phyloP scores from a whole-genome alignment of 1,284 basidiomycete species.

The Moesziomyces parantarcticus region DNA sequence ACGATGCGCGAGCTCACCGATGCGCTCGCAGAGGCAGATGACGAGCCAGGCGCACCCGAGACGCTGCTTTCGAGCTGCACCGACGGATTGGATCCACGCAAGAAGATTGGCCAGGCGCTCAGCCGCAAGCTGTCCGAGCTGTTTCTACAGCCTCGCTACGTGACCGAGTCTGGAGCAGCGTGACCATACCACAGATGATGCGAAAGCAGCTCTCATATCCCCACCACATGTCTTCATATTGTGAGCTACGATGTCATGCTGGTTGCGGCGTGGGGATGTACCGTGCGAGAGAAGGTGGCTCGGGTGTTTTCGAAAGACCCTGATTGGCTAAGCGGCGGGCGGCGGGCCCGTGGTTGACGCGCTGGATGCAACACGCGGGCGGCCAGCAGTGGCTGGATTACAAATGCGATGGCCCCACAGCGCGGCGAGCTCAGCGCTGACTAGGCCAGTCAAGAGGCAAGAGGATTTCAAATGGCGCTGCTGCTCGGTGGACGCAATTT shows the following conservation, averaged over 20 bases:
- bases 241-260: too few species aligned
- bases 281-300: slow-evolving; percentile 27
- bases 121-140: slow-evolving; percentile 45
- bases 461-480: too few species aligned
- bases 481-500: too few species aligned
- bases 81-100: slow-evolving; percentile 43
- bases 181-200: too few species aligned
- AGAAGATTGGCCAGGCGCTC: slow-evolving; percentile 45
- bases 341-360: too few species aligned
- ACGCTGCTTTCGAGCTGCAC: slow-evolving; percentile 24
- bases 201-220: too few species aligned
- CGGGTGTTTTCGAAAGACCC: slow-evolving; percentile 48
- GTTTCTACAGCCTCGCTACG: slow-evolving; percentile 27
- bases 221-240: too few species aligned
- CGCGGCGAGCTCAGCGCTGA: too few species aligned
- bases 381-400: slow-evolving; percentile 25
- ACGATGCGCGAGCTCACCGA: slow-evolving; percentile 70
- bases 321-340: slow-evolving; percentile 46
- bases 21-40: slow-evolving; percentile 62
- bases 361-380: not conserved
- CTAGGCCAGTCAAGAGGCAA: too few species aligned
- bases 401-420: slow-evolving; percentile 16
- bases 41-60: slow-evolving; percentile 15
- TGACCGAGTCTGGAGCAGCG: slow-evolving; percentile 6
- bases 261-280: not conserved